These are phyloP conservation scores for Ophiorrhiza pumila DNA, from an alignment of 257 asterid genomes.

Conservation along the genomic window DNA sequence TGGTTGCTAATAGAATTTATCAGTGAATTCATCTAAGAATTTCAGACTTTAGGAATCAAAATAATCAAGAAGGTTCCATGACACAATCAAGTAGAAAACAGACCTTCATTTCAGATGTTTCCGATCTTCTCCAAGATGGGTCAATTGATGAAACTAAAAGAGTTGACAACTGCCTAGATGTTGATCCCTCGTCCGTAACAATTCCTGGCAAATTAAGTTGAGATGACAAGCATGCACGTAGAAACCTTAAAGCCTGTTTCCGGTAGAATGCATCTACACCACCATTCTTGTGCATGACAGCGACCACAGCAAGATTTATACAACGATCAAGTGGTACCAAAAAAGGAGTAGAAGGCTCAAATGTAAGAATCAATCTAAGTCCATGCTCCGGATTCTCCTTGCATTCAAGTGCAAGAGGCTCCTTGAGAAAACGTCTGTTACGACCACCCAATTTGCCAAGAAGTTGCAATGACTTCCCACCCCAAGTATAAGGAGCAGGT, in stretches of 20 bases:
- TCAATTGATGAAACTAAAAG: slow-evolving; percentile 78
- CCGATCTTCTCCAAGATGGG: slow-evolving; percentile 85
- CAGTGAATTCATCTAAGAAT: background rate
- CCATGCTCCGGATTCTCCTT: slow-evolving; percentile 99
- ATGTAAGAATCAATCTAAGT: slow-evolving; percentile 87
- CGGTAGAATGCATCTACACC: slow-evolving; percentile 73
- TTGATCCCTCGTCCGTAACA: slow-evolving; percentile 66
- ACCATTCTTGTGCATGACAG: slow-evolving; percentile 79
- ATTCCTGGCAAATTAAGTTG: slow-evolving; percentile 96
- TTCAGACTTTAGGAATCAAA: background rate
- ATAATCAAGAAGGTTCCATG: background rate
- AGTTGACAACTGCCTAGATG: slow-evolving; percentile 63
- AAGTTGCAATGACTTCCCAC: slow-evolving; percentile 88
- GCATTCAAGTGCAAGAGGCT: slow-evolving; percentile 97
- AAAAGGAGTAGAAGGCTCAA: slow-evolving; percentile 97
- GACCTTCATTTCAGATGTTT: slow-evolving; percentile 88
- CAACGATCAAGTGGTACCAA: slow-evolving; percentile 97
- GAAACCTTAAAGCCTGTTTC: slow-evolving; percentile 87
- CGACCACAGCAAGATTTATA: slow-evolving; percentile 92
- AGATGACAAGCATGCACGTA: slow-evolving; percentile 91
- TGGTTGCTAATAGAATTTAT: background rate
- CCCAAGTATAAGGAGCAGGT: slow-evolving; percentile 98
- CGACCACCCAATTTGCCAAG: slow-evolving; percentile 99
- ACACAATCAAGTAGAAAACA: slow-evolving; percentile 2
- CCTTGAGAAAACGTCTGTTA: slow-evolving; percentile 95